Percentiles rank a stretch among this genome's conserved stretches.
Evolutionary conservation across 2,329 filamentous ascomycete genomes (phyloP).

Genomic region (Sarocladiaceae sp.): DNA sequence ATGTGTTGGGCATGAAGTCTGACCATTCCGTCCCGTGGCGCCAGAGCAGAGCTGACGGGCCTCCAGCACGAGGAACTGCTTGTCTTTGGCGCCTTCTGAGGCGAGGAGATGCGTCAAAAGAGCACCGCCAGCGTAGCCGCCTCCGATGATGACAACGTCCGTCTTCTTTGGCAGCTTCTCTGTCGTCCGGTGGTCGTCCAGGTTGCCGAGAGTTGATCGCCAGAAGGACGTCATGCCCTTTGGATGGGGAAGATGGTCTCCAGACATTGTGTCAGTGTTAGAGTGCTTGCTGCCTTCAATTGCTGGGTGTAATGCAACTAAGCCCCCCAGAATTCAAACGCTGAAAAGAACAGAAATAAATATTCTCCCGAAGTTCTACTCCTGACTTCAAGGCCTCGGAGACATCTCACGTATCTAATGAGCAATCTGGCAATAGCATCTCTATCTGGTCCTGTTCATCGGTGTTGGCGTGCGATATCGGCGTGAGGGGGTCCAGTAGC

Average conservation of each 20-base stretch:
- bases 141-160: constrained; percentile 14
- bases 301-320: background rate
- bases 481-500: too few species aligned
- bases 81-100: constrained; percentile 2
- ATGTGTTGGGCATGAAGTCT: too few species aligned
- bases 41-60: too few species aligned
- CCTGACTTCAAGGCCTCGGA: too few species aligned
- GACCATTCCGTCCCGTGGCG: constrained; percentile 12
- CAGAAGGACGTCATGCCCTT: constrained; percentile 9
- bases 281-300: too few species aligned
- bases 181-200: constrained; percentile 13
- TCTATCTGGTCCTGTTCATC: too few species aligned
- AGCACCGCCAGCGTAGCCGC: constrained; percentile 11
- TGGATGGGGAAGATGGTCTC: background rate
- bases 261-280: background rate
- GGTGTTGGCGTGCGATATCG: too few species aligned
- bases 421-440: too few species aligned
- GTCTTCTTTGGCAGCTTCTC: constrained; percentile 10
- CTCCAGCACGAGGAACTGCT: constrained; percentile 9
- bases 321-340: too few species aligned
- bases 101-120: constrained; percentile 10
- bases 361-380: too few species aligned
- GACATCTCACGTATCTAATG: too few species aligned
- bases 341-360: too few species aligned
- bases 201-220: constrained; percentile 10